Conservation (phyloP, 164 flowering plant genomes). For the Taxillus chinensis region DNA sequence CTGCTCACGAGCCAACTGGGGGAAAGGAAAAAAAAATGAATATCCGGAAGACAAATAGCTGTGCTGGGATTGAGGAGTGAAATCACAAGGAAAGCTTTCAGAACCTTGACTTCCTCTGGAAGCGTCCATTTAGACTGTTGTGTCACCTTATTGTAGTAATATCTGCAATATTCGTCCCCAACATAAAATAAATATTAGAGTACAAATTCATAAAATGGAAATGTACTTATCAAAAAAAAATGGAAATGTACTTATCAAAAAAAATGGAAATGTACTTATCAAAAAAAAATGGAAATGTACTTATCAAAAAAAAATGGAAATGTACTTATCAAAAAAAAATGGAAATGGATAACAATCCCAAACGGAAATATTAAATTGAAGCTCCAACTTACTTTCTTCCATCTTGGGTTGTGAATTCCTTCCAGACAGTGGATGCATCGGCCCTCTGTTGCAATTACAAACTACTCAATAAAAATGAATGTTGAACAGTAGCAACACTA, state of each 20-base stretch:
- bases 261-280: too few relatives aligned
- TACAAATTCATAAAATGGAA: background rate
- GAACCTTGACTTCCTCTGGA: slow-evolving; percentile 89
- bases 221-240: too few relatives aligned
- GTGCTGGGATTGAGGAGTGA: background rate
- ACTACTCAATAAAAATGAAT: background rate
- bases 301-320: too few relatives aligned
- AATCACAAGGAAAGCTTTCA: background rate
- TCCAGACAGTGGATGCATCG: slow-evolving; percentile 95
- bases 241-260: too few relatives aligned
- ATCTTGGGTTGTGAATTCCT: slow-evolving; percentile 80
- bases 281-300: too few relatives aligned
- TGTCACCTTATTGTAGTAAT: slow-evolving; percentile 81
- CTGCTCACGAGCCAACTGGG: slow-evolving; percentile 87
- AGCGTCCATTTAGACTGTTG: slow-evolving; percentile 86
- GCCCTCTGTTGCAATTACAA: slow-evolving; percentile 61
- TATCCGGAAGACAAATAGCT: background rate
- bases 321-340: too few relatives aligned
- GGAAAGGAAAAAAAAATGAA: slow-evolving; percentile 8
- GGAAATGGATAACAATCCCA: background rate
- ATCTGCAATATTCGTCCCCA: slow-evolving; percentile 34
- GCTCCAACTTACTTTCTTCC: slow-evolving; percentile 60
- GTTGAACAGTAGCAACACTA: too few relatives aligned
- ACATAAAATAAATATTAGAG: background rate
- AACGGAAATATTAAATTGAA: background rate